Percentiles rank a stretch among this genome's conserved stretches.
Conservation (phyloP, 345 rosid species). For the Brassica cretica region DNA sequence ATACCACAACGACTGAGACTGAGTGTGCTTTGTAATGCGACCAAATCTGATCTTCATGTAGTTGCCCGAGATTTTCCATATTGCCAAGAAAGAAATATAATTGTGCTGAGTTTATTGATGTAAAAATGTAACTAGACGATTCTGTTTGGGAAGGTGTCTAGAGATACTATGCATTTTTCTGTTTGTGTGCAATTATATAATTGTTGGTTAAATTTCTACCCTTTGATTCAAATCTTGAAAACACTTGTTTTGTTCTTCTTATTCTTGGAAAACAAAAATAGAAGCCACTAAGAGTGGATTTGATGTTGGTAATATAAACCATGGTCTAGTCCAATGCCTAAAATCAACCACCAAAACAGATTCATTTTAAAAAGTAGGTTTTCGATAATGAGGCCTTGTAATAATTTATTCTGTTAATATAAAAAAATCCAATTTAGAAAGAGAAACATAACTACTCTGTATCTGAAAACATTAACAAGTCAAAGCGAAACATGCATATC, state of each 20-base stretch:
- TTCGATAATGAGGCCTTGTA: not conserved
- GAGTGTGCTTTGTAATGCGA: not conserved
- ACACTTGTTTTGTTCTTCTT: not conserved
- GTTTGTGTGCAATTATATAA: not conserved
- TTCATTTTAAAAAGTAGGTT: not conserved
- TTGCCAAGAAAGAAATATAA: not conserved
- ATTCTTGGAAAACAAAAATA: not conserved
- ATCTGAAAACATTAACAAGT: not conserved
- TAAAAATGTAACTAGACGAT: constrained; percentile 1
- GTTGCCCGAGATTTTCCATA: not conserved
- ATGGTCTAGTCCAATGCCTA: not conserved
- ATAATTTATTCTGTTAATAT: not conserved
- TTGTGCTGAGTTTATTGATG: not conserved
- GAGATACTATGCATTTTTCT: not conserved
- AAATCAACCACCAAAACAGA: not conserved
- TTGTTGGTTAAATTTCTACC: not conserved
- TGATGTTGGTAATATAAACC: not conserved
- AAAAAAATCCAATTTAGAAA: not conserved
- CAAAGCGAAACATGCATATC: not conserved
- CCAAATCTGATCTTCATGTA: constrained; percentile 8
- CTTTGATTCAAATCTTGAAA: not conserved
- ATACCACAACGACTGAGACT: not conserved
- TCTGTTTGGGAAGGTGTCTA: constrained; percentile 22
- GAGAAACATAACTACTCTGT: not conserved
- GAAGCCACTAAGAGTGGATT: not conserved